phyloP scores from a whole-genome alignment of 2,329 filamentous ascomycete species.

The Fusarium scirpi region DNA sequence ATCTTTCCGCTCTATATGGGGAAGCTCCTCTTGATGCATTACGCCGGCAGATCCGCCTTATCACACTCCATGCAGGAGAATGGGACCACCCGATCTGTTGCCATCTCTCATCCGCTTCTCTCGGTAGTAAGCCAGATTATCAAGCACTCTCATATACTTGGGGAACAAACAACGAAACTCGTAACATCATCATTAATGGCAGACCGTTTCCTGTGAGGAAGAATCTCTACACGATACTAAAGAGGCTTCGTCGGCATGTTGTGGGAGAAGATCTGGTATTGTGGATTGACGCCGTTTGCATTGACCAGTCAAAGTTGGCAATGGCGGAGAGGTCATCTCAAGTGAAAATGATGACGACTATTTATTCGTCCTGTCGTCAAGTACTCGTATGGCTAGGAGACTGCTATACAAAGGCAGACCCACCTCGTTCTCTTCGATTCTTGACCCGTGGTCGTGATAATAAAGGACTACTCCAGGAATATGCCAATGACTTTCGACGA shows the following conservation, averaged over 20 bases:
- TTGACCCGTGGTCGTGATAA: too few relatives aligned
- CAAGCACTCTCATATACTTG: not conserved
- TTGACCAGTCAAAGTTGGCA: not conserved
- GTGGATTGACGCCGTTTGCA: not conserved
- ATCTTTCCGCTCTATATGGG: too few relatives aligned
- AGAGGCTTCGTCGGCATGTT: not conserved
- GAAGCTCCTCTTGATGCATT: not conserved
- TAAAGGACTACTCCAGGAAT: too few relatives aligned
- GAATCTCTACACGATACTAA: not conserved
- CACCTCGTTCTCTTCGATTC: too few relatives aligned
- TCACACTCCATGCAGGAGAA: not conserved
- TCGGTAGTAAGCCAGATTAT: not conserved
- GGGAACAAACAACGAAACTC: not conserved
- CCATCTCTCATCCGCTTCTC: not conserved
- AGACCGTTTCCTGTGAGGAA: not conserved
- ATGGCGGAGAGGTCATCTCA: not conserved
- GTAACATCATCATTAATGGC: not conserved
- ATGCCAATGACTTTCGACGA: too few relatives aligned
- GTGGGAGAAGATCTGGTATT: not conserved
- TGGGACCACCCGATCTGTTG: not conserved
- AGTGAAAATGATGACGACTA: not conserved
- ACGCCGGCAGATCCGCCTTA: not conserved
- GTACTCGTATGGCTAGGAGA: too few relatives aligned
- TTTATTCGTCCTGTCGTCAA: not conserved
- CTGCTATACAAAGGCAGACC: too few relatives aligned